phyloP scores from a whole-genome alignment of 1,139 yeast species.

The Suhomyces chickasaworum region DNA sequence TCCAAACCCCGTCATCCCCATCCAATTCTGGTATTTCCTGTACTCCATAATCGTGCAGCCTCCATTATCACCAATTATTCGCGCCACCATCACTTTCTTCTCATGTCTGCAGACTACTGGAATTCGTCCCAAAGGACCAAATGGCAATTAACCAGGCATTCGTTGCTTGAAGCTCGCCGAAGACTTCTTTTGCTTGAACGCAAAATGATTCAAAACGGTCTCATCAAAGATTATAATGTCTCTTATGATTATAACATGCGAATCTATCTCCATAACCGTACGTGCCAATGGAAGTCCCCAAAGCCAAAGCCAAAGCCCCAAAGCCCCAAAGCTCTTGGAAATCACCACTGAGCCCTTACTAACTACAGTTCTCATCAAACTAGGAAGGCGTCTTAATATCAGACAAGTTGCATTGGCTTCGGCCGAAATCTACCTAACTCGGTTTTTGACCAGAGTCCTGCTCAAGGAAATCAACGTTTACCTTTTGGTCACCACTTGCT shows the following conservation, averaged over 20 bases:
- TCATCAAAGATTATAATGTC: slow-evolving; percentile 46
- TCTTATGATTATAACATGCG: slow-evolving; percentile 64
- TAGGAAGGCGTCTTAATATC: slow-evolving; percentile 75
- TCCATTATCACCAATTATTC: neutral
- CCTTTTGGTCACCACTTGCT: slow-evolving; percentile 77
- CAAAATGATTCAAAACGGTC: slow-evolving; percentile 50
- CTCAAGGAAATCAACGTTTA: slow-evolving; percentile 82
- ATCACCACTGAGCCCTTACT: slow-evolving; percentile 15
- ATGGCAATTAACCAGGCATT: slow-evolving; percentile 46
- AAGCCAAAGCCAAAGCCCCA: neutral
- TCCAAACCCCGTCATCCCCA: no score
- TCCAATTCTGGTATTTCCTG: slow-evolving; percentile 49
- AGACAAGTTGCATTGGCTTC: slow-evolving; percentile 87
- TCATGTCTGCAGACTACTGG: slow-evolving; percentile 54
- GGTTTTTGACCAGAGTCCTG: slow-evolving; percentile 74
- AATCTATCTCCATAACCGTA: slow-evolving; percentile 62
- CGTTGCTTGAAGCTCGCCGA: slow-evolving; percentile 43
- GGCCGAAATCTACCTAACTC: slow-evolving; percentile 77
- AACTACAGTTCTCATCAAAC: slow-evolving; percentile 54
- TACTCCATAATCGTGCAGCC: slow-evolving; percentile 31
- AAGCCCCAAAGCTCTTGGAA: no score
- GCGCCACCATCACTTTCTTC: slow-evolving; percentile 4
- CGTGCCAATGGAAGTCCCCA: slow-evolving; percentile 11
- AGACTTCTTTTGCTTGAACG: slow-evolving; percentile 42
- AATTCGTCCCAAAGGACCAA: slow-evolving; percentile 45